phyloP scores from a whole-genome alignment of 139 green algal species.

The Ulvella scutata region DNA sequence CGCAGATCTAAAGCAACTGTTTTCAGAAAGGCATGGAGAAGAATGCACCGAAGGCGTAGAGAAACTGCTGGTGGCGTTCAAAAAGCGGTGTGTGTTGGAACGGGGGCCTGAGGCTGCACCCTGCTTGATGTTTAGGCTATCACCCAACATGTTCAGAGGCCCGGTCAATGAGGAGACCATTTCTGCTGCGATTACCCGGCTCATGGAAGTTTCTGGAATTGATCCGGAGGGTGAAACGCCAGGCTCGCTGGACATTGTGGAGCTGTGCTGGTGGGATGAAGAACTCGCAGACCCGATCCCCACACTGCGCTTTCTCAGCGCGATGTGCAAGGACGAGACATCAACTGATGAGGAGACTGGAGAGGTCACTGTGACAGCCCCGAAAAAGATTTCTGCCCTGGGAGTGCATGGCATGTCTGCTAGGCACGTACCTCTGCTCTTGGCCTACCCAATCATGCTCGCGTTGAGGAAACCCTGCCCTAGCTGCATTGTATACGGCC shows the following conservation, averaged over 20 bases:
- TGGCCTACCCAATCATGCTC: no score
- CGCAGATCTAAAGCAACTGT: neutral
- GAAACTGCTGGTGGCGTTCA: neutral
- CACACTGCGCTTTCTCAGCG: neutral
- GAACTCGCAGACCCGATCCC: neutral
- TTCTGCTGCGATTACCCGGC: neutral
- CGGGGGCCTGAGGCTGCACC: neutral
- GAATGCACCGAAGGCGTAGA: neutral
- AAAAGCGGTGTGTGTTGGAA: neutral
- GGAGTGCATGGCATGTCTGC: neutral
- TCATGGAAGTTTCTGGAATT: neutral
- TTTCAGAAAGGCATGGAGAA: neutral
- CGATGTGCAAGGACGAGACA: neutral
- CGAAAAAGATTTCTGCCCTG: neutral
- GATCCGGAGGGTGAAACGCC: neutral
- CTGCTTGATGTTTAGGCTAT: neutral
- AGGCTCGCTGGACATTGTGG: neutral
- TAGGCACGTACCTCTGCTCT: neutral
- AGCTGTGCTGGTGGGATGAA: conserved; percentile 1
- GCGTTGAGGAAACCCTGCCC: no score
- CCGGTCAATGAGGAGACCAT: neutral
- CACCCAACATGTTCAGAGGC: neutral
- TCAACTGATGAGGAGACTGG: neutral
- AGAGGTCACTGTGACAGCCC: neutral
- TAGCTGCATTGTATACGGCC: no score